These are phyloP conservation scores for Nevesoporus exiguus DNA, from an alignment of 768 basidiomycete species.

Conservation along the genomic window DNA sequence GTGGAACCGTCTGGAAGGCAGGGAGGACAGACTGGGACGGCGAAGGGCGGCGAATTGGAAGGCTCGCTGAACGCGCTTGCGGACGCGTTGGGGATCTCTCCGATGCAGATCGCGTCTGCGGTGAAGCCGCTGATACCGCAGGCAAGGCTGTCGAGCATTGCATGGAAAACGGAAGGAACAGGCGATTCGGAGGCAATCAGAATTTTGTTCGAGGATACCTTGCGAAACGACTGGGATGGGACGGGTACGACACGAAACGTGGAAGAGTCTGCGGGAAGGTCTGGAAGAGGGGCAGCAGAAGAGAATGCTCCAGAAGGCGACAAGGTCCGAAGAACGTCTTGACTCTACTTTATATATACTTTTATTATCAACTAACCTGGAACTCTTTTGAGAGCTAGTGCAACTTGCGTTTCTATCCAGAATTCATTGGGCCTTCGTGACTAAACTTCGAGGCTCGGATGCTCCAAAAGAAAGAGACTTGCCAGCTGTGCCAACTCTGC, in stretches of 20 bases:
- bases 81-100: slow-evolving; percentile 56
- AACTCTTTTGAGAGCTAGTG: neutral
- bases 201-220: slow-evolving; percentile 26
- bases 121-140: slow-evolving; percentile 59
- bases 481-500: no score
- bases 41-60: slow-evolving; percentile 40
- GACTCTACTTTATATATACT: neutral
- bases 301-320: neutral
- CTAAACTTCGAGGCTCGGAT: no score
- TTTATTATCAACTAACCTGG: neutral
- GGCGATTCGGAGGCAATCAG: slow-evolving; percentile 41
- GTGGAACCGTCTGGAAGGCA: slow-evolving; percentile 1
- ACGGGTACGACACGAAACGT: neutral
- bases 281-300: neutral
- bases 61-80: slow-evolving; percentile 58
- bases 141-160: slow-evolving; percentile 55
- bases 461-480: no score
- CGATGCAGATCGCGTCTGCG: slow-evolving; percentile 58
- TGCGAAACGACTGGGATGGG: neutral
- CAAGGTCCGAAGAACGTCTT: neutral
- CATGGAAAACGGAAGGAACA: slow-evolving; percentile 40
- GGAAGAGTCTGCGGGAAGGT: neutral
- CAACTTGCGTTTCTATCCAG: neutral
- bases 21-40: neutral
- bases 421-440: no score